Evolutionary conservation across 1,139 yeast genomes (phyloP), one percentile per base, ranked within the genome.

Genomic region (Geotrichum carabidarum): DNA sequence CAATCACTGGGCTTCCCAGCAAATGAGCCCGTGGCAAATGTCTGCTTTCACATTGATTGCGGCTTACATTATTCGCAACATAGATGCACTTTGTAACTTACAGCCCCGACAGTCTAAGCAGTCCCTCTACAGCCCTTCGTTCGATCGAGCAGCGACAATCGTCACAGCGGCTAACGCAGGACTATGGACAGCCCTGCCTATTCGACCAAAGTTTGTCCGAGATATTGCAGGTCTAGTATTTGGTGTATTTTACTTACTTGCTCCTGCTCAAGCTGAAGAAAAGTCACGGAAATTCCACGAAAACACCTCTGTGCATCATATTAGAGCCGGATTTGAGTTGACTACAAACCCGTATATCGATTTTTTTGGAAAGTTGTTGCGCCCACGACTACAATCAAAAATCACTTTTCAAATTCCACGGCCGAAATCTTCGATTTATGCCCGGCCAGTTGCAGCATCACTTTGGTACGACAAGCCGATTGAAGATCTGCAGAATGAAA

Each of bases 121-220:
- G 35, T 49, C 55, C 36, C 51, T 57, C 32, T 59, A 59, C 46
- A 54, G 56, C 12, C 54, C 53, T 3, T 36, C 51, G 30, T 59
- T 58, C 45, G 59, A 57, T n/a, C 53, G 58, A 15, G 60, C 60
- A 14, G 58, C 46, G 6, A 32, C 36, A 15, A 44, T 57, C 27
- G 56, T 59, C 44, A 59, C 60, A 8, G 61, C 62, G 9, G 50
- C 42, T 8, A 59, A 56, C 35, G 62, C 62, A 12, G 62, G 62
- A 5, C 57, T 50, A 38, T 57, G 61, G 62, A 59, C 62, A n/a
- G 62, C 62, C 12, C 43, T 57, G 42, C 58, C 60, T 14, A 48
- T 59, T 27, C 44, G 51, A 12, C 59, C 59, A 36, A 58, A 55
- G 43, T 38, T 42, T 27, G 34, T 49, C 0, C 52, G 58, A 4